Conservation (phyloP, 768 basidiomycete genomes). For the Lactarius sp. region DNA sequence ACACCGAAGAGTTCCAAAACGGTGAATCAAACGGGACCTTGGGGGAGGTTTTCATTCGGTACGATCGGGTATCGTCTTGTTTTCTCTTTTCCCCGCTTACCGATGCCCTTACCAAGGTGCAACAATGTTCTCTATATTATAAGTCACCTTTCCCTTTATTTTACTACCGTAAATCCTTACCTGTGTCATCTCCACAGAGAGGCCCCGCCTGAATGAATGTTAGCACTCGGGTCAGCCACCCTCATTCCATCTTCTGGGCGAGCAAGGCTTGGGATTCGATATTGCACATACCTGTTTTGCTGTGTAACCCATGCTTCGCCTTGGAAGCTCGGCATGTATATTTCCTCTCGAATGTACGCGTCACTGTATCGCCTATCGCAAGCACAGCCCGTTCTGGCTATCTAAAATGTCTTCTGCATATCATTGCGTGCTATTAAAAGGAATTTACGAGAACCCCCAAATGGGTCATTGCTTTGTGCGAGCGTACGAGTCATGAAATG, state of each 20-base stretch:
- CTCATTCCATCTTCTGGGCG: background rate
- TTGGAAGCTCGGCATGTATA: constrained; percentile 10
- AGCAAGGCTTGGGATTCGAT: constrained; percentile 1
- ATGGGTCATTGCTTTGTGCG: background rate
- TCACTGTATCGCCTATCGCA: constrained; percentile 8
- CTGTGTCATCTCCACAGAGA: constrained; percentile 21
- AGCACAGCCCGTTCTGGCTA: background rate
- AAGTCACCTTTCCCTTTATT: constrained; percentile 43
- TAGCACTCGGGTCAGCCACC: background rate
- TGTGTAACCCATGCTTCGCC: background rate
- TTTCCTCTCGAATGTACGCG: constrained; percentile 10
- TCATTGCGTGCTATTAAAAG: background rate
- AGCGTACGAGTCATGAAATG: background rate
- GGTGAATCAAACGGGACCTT: constrained; percentile 92
- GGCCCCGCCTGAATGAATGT: constrained; percentile 21
- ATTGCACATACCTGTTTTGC: background rate
- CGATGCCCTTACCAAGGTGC: constrained; percentile 46
- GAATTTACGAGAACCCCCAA: background rate
- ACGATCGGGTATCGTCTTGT: constrained; percentile 30
- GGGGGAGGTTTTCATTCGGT: constrained; percentile 99
- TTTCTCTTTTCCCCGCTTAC: constrained; percentile 18
- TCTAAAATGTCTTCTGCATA: background rate
- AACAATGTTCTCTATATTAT: constrained; percentile 97
- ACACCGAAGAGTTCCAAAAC: constrained; percentile 97
- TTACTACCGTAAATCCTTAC: constrained; percentile 2